Evolutionary conservation across 2,329 filamentous ascomycete genomes (phyloP), one percentile per base, ranked within the genome.

Genomic region (Fusarium aywerte): DNA sequence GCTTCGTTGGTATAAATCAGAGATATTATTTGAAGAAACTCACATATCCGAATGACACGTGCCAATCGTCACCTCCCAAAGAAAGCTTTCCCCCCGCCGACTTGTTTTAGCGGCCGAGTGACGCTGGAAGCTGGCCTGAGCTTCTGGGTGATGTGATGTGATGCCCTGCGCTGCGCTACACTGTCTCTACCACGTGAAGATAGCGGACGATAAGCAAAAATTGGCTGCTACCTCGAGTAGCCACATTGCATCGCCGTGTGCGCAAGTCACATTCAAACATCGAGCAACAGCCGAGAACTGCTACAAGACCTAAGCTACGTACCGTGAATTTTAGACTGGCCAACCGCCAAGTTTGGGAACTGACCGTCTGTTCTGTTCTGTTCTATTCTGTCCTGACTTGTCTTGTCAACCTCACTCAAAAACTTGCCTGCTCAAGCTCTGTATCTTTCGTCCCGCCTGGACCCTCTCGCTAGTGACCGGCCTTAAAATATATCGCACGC

Each of bases 131-230:
- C 23, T 54, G 40, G 44, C 54, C 54, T 50, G 33, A 59, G 56
- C 55, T 65, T 38, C 58, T 62, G 45, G 50, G 36, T 40, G 31
- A 57, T 65, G 49, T 58, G 50, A 43, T 58, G 21, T 27, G 20
- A 36, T 48, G 45, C 45, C 45, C 45, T 48, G 45, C 13, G 20
- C n/a, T 48, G 16, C 31, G 16, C 44, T 48, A 25, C 12, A 7
- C 25, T 49, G 20, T 31, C 23, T 57, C 33, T 35, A 48, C 65
- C 72, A 73, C 70, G 71, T 74, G 72, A 73, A 73, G 72, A 74
- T 73, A 74, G 68, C 44, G 27, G 18, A 23, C 54, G 70, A 74
- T 74, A 74, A 74, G 58, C 39, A 72, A 73, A 73, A 74, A 49
- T 61, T 69, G 54, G 68, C 62, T 25, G 58, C 57, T 72, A 73